phyloP scores from a whole-genome alignment of 2,329 filamentous ascomycete species.

The Raffaelea albimanens region DNA sequence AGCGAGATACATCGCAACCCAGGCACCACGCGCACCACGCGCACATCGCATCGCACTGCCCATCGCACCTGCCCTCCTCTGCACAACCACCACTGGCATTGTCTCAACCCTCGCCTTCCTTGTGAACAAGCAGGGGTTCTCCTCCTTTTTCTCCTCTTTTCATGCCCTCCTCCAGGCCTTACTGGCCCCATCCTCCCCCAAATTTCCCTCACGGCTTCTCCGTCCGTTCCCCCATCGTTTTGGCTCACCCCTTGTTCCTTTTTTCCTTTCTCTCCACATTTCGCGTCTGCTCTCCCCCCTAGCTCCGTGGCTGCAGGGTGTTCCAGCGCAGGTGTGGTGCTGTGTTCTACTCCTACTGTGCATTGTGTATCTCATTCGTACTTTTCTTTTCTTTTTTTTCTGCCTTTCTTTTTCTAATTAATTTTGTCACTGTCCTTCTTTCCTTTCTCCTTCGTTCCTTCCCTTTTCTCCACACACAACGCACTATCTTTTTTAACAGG shows the following conservation, averaged over 20 bases:
- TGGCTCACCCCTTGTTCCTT: not conserved
- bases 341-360: too few species aligned
- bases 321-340: too few species aligned
- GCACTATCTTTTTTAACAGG: not conserved
- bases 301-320: not conserved
- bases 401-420: not conserved
- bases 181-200: not conserved
- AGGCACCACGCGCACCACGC: too few species aligned
- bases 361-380: too few species aligned
- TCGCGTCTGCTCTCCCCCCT: not conserved
- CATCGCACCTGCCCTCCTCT: not conserved
- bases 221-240: not conserved
- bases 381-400: too few species aligned
- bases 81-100: not conserved
- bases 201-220: not conserved
- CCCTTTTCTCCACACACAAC: not conserved
- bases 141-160: not conserved
- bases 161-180: not conserved
- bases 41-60: too few species aligned
- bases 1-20: too few species aligned
- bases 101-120: not conserved
- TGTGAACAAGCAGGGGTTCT: not conserved
- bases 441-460: not conserved
- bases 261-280: conserved; percentile 1
- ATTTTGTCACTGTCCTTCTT: not conserved